Base-by-base conservation (phyloP, 1,284 basidiomycete species). In the Papiliotrema terrestris region DNA sequence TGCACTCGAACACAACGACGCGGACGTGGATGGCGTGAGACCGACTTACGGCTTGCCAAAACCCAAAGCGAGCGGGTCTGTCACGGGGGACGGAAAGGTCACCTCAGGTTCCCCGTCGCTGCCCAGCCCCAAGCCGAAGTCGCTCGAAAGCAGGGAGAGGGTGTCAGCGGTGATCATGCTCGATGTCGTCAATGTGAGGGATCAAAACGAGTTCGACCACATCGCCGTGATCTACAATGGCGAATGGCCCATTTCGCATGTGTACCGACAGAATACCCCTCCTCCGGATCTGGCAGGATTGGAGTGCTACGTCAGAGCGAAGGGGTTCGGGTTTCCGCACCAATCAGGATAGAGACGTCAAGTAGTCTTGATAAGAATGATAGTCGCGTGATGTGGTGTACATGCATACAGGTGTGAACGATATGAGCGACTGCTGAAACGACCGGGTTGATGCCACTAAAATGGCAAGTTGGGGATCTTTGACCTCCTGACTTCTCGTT, bases 381-480 rank as follows among this genome's bases (percentile, higher is more conserved):
- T 47, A 6, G 25, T 17, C 15, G 29, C 29, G 23, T 4, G 48
- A 49, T 37, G 20, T 20, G 19, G 20, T 49, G 37, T 42, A 51
- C 49, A 51, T 51, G 43, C 26, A 20, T 45, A 52, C 39, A 35
- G 51, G 29, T n/a, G 35, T 46, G 51, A 47, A 49, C 29, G 37
- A n/a, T 20, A 43, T 42, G 51, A 37, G 22, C 3, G 17, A 37
- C 22, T 22, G 29, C 25, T 51, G 35, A 13, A 49, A 11, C 6
- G 20, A 22, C 39, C 39, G 39, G 5, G 36, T n/a, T 9, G 36
- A 29, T 9, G 14, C 17, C 38, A 37, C 55, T 58, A 71, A 58
- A 67, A 71, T 23, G 69, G 69, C 44, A 71, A 59, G 48, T 61
- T 54, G 19, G 69, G 61, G 56, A 61, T 56, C 15, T 51, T 51